phyloP scores from a whole-genome alignment of 306 rosid species.

The Phaseolus lunatus region DNA sequence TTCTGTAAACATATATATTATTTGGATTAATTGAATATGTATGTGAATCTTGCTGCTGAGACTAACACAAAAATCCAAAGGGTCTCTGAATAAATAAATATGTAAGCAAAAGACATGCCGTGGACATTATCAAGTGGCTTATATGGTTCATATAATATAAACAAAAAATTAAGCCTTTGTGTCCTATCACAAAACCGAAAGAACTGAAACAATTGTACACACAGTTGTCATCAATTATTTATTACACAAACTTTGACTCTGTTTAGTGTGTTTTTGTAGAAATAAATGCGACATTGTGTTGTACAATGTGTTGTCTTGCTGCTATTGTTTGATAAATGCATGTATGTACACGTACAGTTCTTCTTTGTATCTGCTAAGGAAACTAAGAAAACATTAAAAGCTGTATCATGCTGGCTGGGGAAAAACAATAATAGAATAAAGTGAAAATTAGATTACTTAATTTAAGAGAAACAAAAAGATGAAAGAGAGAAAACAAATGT shows the following conservation, averaged over 20 bases:
- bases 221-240: slow-evolving; percentile 58
- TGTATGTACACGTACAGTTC: background rate
- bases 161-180: slow-evolving; percentile 39
- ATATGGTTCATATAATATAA: slow-evolving; percentile 31
- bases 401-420: background rate
- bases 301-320: slow-evolving; percentile 15
- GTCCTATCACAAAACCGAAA: slow-evolving; percentile 43
- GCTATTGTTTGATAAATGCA: background rate
- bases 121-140: slow-evolving; percentile 18
- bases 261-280: background rate
- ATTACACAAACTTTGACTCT: slow-evolving; percentile 32
- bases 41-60: slow-evolving; percentile 49
- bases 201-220: slow-evolving; percentile 36
- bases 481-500: no score
- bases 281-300: background rate
- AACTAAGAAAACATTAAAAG: background rate
- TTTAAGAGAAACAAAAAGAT: no score
- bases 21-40: slow-evolving; percentile 27
- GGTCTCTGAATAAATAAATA: slow-evolving; percentile 23
- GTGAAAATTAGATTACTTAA: no score
- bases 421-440: no score
- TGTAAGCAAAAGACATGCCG: background rate
- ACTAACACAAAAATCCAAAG: slow-evolving; percentile 29
- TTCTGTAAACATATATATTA: background rate
- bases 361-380: background rate